Base-by-base conservation (phyloP, 2,329 filamentous ascomycete genomes). In the Tolypocladium paradoxum region DNA sequence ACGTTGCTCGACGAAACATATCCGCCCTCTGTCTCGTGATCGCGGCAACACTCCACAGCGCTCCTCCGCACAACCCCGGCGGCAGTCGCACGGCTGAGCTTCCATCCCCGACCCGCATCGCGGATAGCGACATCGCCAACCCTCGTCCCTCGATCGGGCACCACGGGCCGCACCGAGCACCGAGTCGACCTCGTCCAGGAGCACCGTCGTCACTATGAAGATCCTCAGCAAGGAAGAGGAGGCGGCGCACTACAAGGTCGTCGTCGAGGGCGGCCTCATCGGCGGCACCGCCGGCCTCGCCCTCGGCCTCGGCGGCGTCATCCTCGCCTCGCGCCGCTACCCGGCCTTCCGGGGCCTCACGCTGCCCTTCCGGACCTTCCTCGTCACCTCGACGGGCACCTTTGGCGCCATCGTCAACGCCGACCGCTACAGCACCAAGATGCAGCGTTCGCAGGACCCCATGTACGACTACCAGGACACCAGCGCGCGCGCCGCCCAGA, bases 211-310 rank as follows among this genome's bases (percentile, higher is more conserved):
- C 71, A 77, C 50, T 58, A 99, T 97, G 93, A 97, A 96, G 85
- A 77, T 97, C 67, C 80, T 97, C 68, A 95, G 88, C 63, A 90
- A 92, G 69, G 90, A 96, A 81, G 89, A 96, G 75, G 91, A 96
- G 74, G 70, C 77, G 56, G 88, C 81, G 52, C 91, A 96, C 79
- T 96, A 95, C 81, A 74, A 77, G 68, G 76, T 80, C 55, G 93
- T 95, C 56, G 66, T 97, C 61, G 85, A 83, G 67, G 91, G 90
- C 60, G 92, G 93, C 62, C 65, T 83, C 58, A 70, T 87, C 58
- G 93, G 92, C 60, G 88, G 88, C 58, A 51, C 77, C 14, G 62
- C 83, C 46, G 91, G 93, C 58, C 73, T 90, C 3, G 76, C 73
- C 37, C 64, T 83, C 34, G 91, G 92, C 58, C 60, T 81, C 9